Evolutionary conservation across 2,329 filamentous ascomycete species (phyloP), one percentile per base, ranked within the genome.

Genomic region (Talaromyces sp.): DNA sequence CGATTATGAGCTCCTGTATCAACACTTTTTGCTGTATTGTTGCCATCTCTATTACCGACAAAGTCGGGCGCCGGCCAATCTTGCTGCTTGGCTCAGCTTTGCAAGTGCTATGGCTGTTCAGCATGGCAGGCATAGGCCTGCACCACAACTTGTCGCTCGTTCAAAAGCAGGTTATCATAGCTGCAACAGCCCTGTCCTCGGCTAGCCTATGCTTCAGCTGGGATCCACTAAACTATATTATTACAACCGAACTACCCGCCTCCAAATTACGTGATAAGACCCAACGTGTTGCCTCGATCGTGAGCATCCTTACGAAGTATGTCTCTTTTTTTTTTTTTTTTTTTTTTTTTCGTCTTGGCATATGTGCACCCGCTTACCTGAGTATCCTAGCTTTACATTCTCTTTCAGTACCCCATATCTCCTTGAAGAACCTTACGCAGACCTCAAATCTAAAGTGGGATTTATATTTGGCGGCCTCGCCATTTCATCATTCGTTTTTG

Each of bases 361-460:
- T n/a, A n/a, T n/a, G n/a, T n/a, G n/a, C 43, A 46, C 9, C 9
- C 24, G 9, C 26, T 46, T 4, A 46, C 14, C 9, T 31, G 51
- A 26, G 5, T 31, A 27, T 27, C 29, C 27, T 55, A 59, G 57
- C 26, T 63, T 63, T 31, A 64, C 70, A 6, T 69, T 76, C 3
- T 71, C 70, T 2, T 77, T 78, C 52, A 68, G 66, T 10, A 68
- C 76, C 13, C 76, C 75, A 0, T 78, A 78, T 60, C 69, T 77
- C 19, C 66, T 75, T 8, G 69, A 76, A 58, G 65, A 66, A 14
- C 70, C 70, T 10, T 74, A 75, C 29, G 74, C 73, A 3, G 66
- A 67, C 29, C 68, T 78, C 9, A 69, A 71, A 1, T 66, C 70
- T 9, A 75, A 75, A 58, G 70, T 76, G 3, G 74, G 73, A 13